These are phyloP conservation scores for Alternaria alternata DNA, from an alignment of 2,329 filamentous ascomycete genomes.

Conservation along the genomic window DNA sequence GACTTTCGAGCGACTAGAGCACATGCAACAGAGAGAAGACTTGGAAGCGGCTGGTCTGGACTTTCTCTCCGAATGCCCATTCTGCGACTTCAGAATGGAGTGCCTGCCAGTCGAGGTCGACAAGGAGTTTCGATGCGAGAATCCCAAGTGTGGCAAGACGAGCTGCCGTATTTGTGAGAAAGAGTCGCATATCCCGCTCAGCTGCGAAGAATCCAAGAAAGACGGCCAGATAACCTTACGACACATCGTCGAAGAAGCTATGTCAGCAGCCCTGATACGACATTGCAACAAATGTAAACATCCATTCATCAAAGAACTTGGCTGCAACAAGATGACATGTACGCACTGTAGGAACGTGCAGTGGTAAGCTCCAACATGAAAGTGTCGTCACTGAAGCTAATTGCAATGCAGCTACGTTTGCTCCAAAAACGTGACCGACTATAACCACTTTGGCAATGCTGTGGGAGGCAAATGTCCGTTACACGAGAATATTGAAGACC, in stretches of 20 bases:
- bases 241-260: slow-evolving; percentile 80
- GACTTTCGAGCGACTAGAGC: slow-evolving; percentile 69
- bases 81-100: slow-evolving; percentile 81
- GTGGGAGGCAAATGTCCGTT: slow-evolving; percentile 66
- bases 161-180: slow-evolving; percentile 67
- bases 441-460: slow-evolving; percentile 73
- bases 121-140: slow-evolving; percentile 76
- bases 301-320: slow-evolving; percentile 79
- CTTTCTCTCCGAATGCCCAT: slow-evolving; percentile 78
- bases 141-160: slow-evolving; percentile 67
- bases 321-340: slow-evolving; percentile 87
- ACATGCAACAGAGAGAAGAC: slow-evolving; percentile 74
- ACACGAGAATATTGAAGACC: slow-evolving; percentile 68
- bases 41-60: slow-evolving; percentile 75
- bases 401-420: slow-evolving; percentile 70
- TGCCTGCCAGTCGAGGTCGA: slow-evolving; percentile 72
- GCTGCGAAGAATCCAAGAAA: slow-evolving; percentile 70
- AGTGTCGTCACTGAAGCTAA: slow-evolving; percentile 6
- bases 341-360: slow-evolving; percentile 63
- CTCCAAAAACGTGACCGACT: slow-evolving; percentile 67
- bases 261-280: slow-evolving; percentile 80
- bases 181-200: slow-evolving; percentile 75
- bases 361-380: slow-evolving; percentile 56
- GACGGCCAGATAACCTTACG: slow-evolving; percentile 69
- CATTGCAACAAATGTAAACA: slow-evolving; percentile 75